phyloP scores from a whole-genome alignment of 768 basidiomycete species.

The Cubamyces lactineus region DNA sequence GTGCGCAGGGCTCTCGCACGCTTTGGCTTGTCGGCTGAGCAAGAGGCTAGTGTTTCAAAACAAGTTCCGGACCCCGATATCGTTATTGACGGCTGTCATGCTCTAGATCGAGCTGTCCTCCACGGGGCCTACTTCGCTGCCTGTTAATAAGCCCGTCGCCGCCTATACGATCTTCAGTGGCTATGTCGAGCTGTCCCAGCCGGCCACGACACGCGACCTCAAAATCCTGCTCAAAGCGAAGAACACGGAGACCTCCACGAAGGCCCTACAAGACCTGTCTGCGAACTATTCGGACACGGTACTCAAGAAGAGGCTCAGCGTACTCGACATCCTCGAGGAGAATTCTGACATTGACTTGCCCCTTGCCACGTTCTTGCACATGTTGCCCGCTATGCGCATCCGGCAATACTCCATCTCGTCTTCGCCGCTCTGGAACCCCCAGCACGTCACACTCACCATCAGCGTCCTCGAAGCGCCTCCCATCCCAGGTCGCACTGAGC shows the following conservation, averaged over 20 bases:
- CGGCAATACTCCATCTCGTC: conserved; percentile 59
- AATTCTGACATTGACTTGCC: conserved; percentile 42
- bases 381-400: conserved; percentile 52
- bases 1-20: conserved; percentile 43
- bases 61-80: background rate
- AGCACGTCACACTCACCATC: conserved; percentile 46
- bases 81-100: background rate
- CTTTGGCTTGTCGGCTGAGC: conserved; percentile 43
- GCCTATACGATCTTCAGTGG: conserved; percentile 44
- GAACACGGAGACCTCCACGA: conserved; percentile 30
- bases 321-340: conserved; percentile 46
- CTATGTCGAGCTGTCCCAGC: conserved; percentile 52
- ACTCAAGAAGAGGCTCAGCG: conserved; percentile 41
- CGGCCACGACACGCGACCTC: conserved; percentile 47
- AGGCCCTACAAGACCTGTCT: conserved; percentile 36
- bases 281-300: conserved; percentile 39
- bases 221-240: conserved; percentile 36
- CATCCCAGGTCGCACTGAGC: conserved; percentile 35
- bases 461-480: conserved; percentile 46
- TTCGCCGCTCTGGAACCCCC: conserved; percentile 48
- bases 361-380: conserved; percentile 43
- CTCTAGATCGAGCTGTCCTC: conserved; percentile 41
- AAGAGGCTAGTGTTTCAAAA: conserved; percentile 35
- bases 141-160: conserved; percentile 41
- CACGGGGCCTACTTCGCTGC: conserved; percentile 43